phyloP scores from a whole-genome alignment of 495 filamentous ascomycete species.

The Lineolata rhizophorae region DNA sequence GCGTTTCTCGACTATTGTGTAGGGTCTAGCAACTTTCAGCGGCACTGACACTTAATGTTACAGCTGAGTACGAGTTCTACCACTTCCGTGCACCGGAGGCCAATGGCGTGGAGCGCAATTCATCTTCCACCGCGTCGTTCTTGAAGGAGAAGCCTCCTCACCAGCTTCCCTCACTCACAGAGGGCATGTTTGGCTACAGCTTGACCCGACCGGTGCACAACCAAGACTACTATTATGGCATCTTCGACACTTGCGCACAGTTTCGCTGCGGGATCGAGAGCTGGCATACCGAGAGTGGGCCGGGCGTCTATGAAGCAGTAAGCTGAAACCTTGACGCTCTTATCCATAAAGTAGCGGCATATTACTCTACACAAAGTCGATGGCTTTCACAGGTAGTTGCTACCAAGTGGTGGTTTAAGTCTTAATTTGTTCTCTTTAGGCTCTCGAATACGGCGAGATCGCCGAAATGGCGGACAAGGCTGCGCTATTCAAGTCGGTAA shows the following conservation, averaged over 20 bases:
- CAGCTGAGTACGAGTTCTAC: slow-evolving; percentile 96
- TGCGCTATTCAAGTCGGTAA: slow-evolving; percentile 84
- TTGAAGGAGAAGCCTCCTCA: slow-evolving; percentile 51
- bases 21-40: too few relatives aligned
- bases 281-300: slow-evolving; percentile 94
- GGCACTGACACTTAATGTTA: slow-evolving; percentile 3
- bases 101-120: slow-evolving; percentile 28
- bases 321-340: too few relatives aligned
- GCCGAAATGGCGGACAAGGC: slow-evolving; percentile 78
- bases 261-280: slow-evolving; percentile 79
- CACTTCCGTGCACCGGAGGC: slow-evolving; percentile 54
- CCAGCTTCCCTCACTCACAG: slow-evolving; percentile 54
- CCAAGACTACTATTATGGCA: slow-evolving; percentile 80
- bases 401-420: too few relatives aligned
- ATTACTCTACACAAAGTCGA: slow-evolving; percentile 2
- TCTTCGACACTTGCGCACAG: slow-evolving; percentile 61
- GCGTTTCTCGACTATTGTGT: too few relatives aligned
- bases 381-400: too few relatives aligned
- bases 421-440: too few relatives aligned
- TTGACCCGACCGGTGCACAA: slow-evolving; percentile 84
- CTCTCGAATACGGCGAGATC: slow-evolving; percentile 69
- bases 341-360: too few relatives aligned
- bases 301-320: slow-evolving; percentile 86
- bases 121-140: slow-evolving; percentile 51
- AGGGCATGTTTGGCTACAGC: slow-evolving; percentile 97